phyloP scores from a whole-genome alignment of 805 yeast species.

The Helenozyma rhizophorensis region DNA sequence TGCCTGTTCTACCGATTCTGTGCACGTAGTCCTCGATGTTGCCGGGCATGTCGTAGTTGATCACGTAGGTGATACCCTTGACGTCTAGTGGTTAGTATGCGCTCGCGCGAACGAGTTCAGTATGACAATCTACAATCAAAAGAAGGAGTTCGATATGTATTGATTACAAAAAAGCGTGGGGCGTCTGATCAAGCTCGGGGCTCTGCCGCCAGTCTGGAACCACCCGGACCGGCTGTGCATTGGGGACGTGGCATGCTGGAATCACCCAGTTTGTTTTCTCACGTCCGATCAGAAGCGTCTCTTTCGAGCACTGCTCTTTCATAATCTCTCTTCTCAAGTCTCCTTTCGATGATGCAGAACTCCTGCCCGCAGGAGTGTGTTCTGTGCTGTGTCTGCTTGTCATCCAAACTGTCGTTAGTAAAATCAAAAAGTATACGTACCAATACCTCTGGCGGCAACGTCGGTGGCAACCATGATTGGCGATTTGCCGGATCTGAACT shows the following conservation, averaged over 20 bases:
- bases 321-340: constrained; percentile 12
- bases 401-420: constrained; percentile 18
- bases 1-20: constrained; percentile 98
- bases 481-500: constrained; percentile 87
- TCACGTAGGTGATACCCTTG: constrained; percentile 90
- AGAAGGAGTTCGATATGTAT: constrained; percentile 20
- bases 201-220: no score
- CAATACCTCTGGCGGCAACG: constrained; percentile 99
- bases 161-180: constrained; percentile 18
- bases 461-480: constrained; percentile 99
- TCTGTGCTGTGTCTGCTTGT: constrained; percentile 3
- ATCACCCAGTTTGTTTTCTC: no score
- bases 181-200: no score
- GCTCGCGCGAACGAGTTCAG: not conserved
- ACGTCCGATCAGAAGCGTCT: no score
- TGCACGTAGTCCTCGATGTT: constrained; percentile 98
- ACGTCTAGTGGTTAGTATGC: constrained; percentile 66
- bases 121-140: constrained; percentile 9
- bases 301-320: constrained; percentile 12
- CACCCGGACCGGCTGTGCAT: no score
- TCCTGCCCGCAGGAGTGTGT: constrained; percentile 8
- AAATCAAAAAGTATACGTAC: constrained; percentile 54
- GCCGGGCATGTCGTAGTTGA: constrained; percentile 97
- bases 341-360: constrained; percentile 6
- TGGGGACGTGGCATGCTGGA: no score